phyloP scores from a whole-genome alignment of 352 stramenopile species.

The Phytopythium cucurbitacearum region DNA sequence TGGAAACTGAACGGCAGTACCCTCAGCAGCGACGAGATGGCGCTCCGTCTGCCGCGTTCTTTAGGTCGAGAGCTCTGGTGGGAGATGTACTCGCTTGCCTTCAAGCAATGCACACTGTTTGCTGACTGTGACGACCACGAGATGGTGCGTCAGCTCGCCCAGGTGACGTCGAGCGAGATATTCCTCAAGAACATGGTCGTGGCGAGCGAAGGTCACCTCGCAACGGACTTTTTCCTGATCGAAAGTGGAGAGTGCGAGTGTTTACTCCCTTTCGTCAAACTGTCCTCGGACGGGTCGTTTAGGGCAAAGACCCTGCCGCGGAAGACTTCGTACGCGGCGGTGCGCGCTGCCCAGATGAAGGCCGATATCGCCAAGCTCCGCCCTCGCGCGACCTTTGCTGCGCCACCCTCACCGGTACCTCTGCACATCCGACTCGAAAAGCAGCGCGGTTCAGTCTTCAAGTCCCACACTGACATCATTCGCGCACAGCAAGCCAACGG shows the following conservation, averaged over 20 bases:
- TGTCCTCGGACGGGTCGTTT: too few species aligned
- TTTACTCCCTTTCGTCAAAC: constrained; percentile 26
- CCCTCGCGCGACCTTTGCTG: too few species aligned
- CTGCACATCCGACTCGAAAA: too few species aligned
- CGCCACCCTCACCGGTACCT: too few species aligned
- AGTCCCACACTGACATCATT: too few species aligned
- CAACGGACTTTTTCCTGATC: constrained; percentile 54
- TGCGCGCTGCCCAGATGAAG: too few species aligned
- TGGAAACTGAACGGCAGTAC: constrained; percentile 70
- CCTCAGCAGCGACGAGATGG: constrained; percentile 42
- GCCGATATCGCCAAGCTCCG: too few species aligned
- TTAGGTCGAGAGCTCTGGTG: constrained; percentile 26
- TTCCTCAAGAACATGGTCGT: constrained; percentile 57
- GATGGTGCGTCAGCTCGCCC: constrained; percentile 28
- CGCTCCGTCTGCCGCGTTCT: constrained; percentile 41
- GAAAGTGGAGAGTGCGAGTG: constrained; percentile 57
- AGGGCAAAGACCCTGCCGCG: too few species aligned
- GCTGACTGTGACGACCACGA: constrained; percentile 7
- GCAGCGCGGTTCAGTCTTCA: too few species aligned
- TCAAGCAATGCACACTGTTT: constrained; percentile 30
- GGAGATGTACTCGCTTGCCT: constrained; percentile 32
- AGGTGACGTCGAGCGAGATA: constrained; percentile 44
- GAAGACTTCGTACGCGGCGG: too few species aligned
- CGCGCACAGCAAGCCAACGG: too few species aligned
- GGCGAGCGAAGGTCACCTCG: constrained; percentile 45